phyloP scores from a whole-genome alignment of 2,329 filamentous ascomycete species.

The Hypoxylon sp. region DNA sequence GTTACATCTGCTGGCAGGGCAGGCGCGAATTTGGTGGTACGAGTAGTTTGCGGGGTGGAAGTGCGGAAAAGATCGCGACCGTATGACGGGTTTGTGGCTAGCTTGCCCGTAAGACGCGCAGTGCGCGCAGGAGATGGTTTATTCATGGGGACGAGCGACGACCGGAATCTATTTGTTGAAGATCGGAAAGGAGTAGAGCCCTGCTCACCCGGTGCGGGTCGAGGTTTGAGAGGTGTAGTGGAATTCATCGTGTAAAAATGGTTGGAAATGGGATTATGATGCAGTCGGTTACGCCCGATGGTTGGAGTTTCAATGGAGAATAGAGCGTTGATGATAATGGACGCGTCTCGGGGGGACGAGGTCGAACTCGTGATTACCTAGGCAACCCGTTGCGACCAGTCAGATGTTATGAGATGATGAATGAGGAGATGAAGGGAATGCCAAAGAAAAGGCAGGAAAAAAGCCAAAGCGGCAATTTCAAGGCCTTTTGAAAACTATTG shows the following conservation, averaged over 20 bases:
- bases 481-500: conserved; percentile 20
- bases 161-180: conserved; percentile 52
- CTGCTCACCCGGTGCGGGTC: conserved; percentile 50
- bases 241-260: conserved; percentile 48
- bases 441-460: conserved; percentile 33
- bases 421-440: conserved; percentile 14
- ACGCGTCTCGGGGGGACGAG: conserved; percentile 41
- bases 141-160: conserved; percentile 55
- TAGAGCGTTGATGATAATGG: conserved; percentile 23
- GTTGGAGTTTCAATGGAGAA: conserved; percentile 16
- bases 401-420: conserved; percentile 7
- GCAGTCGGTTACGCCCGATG: conserved; percentile 30
- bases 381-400: conserved; percentile 36
- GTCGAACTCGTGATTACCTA: conserved; percentile 28
- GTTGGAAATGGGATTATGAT: conserved; percentile 13
- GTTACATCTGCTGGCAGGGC: conserved; percentile 50
- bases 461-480: conserved; percentile 34
- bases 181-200: conserved; percentile 54
- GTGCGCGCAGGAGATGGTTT: conserved; percentile 49
- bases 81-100: conserved; percentile 39
- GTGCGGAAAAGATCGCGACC: conserved; percentile 54
- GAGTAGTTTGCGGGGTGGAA: conserved; percentile 50
- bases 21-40: conserved; percentile 52
- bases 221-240: conserved; percentile 51
- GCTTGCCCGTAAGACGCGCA: conserved; percentile 45